A percentile compares a stretch with the other conserved stretches of the same genome.
phyloP scores from a whole-genome alignment of 2,329 filamentous ascomycete species.

The Diplocarpon rosae region DNA sequence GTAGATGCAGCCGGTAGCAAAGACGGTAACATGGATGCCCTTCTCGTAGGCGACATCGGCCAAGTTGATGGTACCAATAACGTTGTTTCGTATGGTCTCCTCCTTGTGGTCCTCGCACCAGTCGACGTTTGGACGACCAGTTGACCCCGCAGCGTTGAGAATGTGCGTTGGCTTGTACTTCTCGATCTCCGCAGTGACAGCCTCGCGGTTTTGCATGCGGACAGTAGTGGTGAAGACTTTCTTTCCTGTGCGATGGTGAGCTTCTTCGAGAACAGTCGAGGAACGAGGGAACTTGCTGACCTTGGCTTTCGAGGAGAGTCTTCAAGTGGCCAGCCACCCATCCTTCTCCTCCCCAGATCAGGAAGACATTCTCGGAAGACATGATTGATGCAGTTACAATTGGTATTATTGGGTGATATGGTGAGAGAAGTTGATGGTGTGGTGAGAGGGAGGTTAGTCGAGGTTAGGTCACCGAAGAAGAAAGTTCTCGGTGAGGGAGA shows the following conservation, averaged over 20 bases:
- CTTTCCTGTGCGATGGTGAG: conserved; percentile 32
- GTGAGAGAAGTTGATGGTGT: conserved; percentile 3
- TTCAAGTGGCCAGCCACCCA: conserved; percentile 54
- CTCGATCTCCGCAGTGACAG: conserved; percentile 45
- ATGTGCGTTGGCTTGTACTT: conserved; percentile 53
- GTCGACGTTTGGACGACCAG: conserved; percentile 57
- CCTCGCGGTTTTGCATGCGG: conserved; percentile 53
- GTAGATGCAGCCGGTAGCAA: conserved; percentile 59
- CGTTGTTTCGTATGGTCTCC: conserved; percentile 56
- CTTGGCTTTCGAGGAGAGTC: conserved; percentile 43
- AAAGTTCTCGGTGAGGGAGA: too few relatives aligned
- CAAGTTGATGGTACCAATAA: conserved; percentile 52
- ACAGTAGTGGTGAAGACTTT: conserved; percentile 48
- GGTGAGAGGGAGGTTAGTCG: not conserved
- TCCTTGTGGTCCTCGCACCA: conserved; percentile 63
- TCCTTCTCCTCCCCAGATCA: conserved; percentile 55
- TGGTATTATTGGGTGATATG: not conserved
- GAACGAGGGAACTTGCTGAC: conserved; percentile 4
- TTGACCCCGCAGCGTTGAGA: conserved; percentile 54
- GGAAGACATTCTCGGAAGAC: conserved; percentile 33
- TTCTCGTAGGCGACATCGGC: conserved; percentile 48
- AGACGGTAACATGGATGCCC: conserved; percentile 52
- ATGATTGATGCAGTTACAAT: conserved; percentile 9
- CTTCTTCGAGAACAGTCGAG: not conserved
- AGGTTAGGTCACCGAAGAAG: too few relatives aligned